phyloP scores from a whole-genome alignment of 1,284 basidiomycete species.

The Puccinia novopanici region DNA sequence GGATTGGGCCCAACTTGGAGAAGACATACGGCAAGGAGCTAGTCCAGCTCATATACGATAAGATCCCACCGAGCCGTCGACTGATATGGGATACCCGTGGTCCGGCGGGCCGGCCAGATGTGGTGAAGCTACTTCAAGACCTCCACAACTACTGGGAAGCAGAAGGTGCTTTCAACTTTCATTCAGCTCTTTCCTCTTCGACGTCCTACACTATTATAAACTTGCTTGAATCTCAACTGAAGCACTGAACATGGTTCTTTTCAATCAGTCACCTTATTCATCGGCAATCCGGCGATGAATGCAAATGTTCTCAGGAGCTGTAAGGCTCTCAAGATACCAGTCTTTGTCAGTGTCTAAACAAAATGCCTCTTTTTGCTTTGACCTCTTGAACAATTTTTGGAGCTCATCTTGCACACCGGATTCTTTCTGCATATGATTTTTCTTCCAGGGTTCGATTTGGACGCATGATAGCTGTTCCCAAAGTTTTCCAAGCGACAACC shows the following conservation, averaged over 20 bases:
- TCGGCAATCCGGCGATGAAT: conserved; percentile 41
- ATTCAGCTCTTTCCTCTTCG: background rate
- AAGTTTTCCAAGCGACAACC: too few species aligned
- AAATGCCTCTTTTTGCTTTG: too few species aligned
- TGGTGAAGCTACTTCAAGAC: conserved; percentile 73
- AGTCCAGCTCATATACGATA: conserved; percentile 68
- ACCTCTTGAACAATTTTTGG: too few species aligned
- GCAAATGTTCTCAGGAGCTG: conserved; percentile 10
- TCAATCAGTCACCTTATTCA: conserved; percentile 35
- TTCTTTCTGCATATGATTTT: too few species aligned
- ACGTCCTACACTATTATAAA: background rate
- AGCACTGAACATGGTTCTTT: too few species aligned
- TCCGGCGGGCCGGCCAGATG: conserved; percentile 71
- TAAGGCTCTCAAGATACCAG: conserved; percentile 28
- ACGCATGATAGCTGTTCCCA: too few species aligned
- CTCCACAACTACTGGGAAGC: conserved; percentile 69
- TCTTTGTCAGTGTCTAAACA: conserved; percentile 48
- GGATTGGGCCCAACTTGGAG: conserved; percentile 66
- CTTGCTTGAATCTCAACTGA: too few species aligned
- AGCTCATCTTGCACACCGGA: too few species aligned
- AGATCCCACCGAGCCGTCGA: conserved; percentile 70
- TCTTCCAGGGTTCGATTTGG: too few species aligned
- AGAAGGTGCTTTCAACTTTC: conserved; percentile 63
- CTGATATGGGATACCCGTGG: conserved; percentile 72
- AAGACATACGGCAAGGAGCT: conserved; percentile 74